phyloP scores from a whole-genome alignment of 805 yeast genomes.

The Metschnikowia hibisci region DNA sequence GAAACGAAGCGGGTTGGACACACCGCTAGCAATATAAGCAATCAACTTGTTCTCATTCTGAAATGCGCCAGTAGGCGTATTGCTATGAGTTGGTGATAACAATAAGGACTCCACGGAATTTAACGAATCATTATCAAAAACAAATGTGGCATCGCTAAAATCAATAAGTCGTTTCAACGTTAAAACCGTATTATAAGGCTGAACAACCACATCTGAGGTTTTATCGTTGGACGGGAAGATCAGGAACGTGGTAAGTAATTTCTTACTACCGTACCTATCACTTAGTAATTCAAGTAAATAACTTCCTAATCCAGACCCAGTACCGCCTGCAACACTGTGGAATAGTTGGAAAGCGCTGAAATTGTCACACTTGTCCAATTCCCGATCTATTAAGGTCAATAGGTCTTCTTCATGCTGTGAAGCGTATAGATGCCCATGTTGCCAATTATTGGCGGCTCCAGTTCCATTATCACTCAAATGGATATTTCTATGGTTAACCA shows the following conservation, averaged over 20 bases:
- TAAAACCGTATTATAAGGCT: slow-evolving; percentile 87
- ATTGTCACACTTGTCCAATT: slow-evolving; percentile 84
- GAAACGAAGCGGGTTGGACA: slow-evolving; percentile 83
- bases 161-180: slow-evolving; percentile 80
- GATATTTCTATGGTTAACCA: slow-evolving; percentile 81
- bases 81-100: slow-evolving; percentile 14
- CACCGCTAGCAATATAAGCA: slow-evolving; percentile 75
- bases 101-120: slow-evolving; percentile 60
- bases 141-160: slow-evolving; percentile 81
- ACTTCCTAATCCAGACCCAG: slow-evolving; percentile 96
- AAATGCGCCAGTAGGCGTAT: slow-evolving; percentile 41
- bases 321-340: slow-evolving; percentile 98
- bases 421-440: slow-evolving; percentile 81
- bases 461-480: slow-evolving; percentile 77
- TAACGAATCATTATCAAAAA: slow-evolving; percentile 86
- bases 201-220: slow-evolving; percentile 95
- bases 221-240: slow-evolving; percentile 76
- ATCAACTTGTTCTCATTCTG: slow-evolving; percentile 81
- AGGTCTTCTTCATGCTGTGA: slow-evolving; percentile 65
- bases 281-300: slow-evolving; percentile 68
- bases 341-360: slow-evolving; percentile 85
- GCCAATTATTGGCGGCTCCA: slow-evolving; percentile 98
- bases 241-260: slow-evolving; percentile 77
- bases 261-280: slow-evolving; percentile 77
- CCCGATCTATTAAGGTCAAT: slow-evolving; percentile 79